phyloP scores from a whole-genome alignment of 2,329 filamentous ascomycete species.

The Tricladium varicosporioides region DNA sequence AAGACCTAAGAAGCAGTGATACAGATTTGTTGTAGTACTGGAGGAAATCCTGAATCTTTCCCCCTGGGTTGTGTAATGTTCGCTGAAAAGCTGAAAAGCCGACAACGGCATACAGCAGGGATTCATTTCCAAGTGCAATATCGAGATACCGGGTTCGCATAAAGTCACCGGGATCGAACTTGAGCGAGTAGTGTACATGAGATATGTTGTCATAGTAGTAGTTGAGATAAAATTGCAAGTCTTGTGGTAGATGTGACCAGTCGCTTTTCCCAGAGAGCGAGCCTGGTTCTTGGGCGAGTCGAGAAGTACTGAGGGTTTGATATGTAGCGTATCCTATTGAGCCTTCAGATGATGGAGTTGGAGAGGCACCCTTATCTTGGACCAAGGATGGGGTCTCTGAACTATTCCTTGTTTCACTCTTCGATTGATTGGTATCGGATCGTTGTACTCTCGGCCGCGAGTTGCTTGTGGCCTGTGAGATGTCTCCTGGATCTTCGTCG shows the following conservation, averaged over 20 bases:
- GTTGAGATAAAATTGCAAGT: constrained; percentile 74
- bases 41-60: constrained; percentile 77
- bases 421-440: constrained; percentile 40
- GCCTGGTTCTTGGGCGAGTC: constrained; percentile 17
- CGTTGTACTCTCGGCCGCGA: constrained; percentile 34
- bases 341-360: constrained; percentile 47
- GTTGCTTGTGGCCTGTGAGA: constrained; percentile 21
- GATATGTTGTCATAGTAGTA: constrained; percentile 79
- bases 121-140: constrained; percentile 72
- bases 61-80: constrained; percentile 66
- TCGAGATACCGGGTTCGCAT: constrained; percentile 69
- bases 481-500: constrained; percentile 40
- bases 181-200: constrained; percentile 78
- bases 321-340: constrained; percentile 30
- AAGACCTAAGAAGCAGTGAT: constrained; percentile 66
- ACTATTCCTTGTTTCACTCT: constrained; percentile 41
- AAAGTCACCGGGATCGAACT: constrained; percentile 69
- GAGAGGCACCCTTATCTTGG: constrained; percentile 51
- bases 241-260: constrained; percentile 60
- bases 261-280: constrained; percentile 36
- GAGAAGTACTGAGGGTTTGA: constrained; percentile 11
- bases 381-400: constrained; percentile 55
- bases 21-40: constrained; percentile 90
- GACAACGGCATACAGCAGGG: constrained; percentile 81
- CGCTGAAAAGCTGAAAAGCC: constrained; percentile 88